Evolutionary conservation across 352 stramenopile species (phyloP).

Genomic region (Pythium scleroteichum): DNA sequence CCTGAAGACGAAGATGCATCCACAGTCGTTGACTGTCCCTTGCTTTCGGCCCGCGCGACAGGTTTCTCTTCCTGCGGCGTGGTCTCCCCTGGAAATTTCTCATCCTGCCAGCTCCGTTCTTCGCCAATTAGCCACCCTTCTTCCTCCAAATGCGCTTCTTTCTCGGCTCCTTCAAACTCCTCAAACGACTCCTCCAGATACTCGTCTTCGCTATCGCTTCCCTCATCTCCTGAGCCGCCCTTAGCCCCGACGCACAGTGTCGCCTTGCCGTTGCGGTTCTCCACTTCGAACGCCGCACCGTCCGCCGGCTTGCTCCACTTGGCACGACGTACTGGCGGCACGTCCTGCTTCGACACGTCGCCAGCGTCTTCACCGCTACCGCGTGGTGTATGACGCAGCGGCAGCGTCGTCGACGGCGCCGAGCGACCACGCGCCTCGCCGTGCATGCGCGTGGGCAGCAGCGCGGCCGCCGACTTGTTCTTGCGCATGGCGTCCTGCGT

Average conservation of each 20-base stretch:
- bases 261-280: conserved; percentile 23
- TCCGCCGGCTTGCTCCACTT: conserved; percentile 47
- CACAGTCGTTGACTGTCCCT: neutral
- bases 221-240: neutral
- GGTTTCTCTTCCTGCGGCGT: neutral
- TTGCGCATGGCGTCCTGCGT: conserved; percentile 32
- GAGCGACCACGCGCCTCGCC: conserved; percentile 24
- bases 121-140: neutral
- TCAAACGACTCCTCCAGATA: conserved; percentile 87
- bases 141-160: neutral
- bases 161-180: conserved; percentile 63
- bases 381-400: conserved; percentile 18
- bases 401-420: conserved; percentile 46
- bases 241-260: conserved; percentile 19
- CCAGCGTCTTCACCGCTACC: neutral
- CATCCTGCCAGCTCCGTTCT: neutral
- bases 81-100: no score
- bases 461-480: conserved; percentile 44
- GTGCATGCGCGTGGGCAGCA: conserved; percentile 42
- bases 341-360: conserved; percentile 4
- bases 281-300: conserved; percentile 11
- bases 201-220: conserved; percentile 51
- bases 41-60: conserved; percentile 9
- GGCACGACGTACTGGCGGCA: conserved; percentile 28
- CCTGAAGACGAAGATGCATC: conserved; percentile 14